Percentiles rank a stretch among this genome's conserved stretches.
Conservation (phyloP, 306 rosid species). For the Pyrus bretschneideri region DNA sequence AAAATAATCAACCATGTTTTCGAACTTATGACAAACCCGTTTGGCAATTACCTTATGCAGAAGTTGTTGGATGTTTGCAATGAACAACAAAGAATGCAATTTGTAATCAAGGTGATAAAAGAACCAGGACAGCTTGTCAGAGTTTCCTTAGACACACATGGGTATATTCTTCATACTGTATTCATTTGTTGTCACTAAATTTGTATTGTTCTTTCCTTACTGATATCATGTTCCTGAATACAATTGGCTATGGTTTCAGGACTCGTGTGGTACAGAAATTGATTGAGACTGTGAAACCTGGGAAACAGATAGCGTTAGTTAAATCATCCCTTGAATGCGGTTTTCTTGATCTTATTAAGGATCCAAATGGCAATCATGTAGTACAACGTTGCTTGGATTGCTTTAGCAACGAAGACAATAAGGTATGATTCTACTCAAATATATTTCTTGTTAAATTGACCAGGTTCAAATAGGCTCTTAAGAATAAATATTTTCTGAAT, state of each 20-base stretch:
- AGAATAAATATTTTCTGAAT: background rate
- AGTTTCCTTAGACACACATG: constrained; percentile 59
- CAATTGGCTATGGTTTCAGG: constrained; percentile 27
- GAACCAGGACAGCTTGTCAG: constrained; percentile 48
- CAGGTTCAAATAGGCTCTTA: background rate
- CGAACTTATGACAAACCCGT: constrained; percentile 64
- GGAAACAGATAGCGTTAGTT: constrained; percentile 28
- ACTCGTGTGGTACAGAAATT: constrained; percentile 74
- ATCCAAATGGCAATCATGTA: constrained; percentile 58
- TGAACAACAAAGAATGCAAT: constrained; percentile 46
- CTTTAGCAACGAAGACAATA: constrained; percentile 44
- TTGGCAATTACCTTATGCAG: constrained; percentile 82
- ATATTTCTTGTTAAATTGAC: background rate
- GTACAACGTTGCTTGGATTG: constrained; percentile 63
- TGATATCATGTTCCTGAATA: background rate
- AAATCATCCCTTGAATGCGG: constrained; percentile 51
- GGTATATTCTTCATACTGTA: constrained; percentile 27
- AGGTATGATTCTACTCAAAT: constrained; percentile 24
- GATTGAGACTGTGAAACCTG: constrained; percentile 44
- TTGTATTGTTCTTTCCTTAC: background rate
- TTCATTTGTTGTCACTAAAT: background rate
- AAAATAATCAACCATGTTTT: constrained; percentile 44
- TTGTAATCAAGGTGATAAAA: constrained; percentile 38
- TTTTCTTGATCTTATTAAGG: constrained; percentile 59
- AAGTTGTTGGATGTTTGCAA: constrained; percentile 53